These are phyloP conservation scores for Camellia lanceoleosa DNA, from an alignment of 148 eudicot species.

Conservation along the genomic window DNA sequence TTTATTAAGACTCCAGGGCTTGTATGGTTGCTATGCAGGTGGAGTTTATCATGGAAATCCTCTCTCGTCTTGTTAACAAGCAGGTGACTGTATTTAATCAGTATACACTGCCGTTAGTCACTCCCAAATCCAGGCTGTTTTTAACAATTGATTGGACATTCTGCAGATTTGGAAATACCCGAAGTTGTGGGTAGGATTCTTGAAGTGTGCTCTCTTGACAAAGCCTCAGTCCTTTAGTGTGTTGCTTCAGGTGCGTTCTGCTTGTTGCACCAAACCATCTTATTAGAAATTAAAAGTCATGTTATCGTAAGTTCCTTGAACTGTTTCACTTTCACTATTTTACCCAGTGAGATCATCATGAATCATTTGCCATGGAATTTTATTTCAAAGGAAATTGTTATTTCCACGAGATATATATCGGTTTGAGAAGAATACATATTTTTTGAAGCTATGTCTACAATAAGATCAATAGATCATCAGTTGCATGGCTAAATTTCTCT, in stretches of 20 bases:
- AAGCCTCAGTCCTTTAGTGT: conserved; percentile 87
- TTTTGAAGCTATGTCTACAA: too few species aligned
- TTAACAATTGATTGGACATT: conserved; percentile 12
- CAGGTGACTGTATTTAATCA: conserved; percentile 53
- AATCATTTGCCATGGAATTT: not conserved
- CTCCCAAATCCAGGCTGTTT: not conserved
- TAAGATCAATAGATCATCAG: too few species aligned
- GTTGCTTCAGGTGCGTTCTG: conserved; percentile 78
- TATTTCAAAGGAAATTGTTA: too few species aligned
- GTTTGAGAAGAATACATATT: too few species aligned
- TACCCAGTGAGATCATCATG: not conserved
- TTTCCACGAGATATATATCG: too few species aligned
- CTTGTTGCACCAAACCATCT: not conserved
- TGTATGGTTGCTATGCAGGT: conserved; percentile 49
- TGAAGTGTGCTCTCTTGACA: conserved; percentile 84
- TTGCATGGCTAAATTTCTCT: too few species aligned
- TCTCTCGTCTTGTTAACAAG: conserved; percentile 93
- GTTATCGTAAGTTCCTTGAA: not conserved
- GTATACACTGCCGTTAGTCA: not conserved
- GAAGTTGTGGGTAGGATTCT: conserved; percentile 96
- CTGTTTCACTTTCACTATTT: not conserved
- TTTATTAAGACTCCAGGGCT: not conserved
- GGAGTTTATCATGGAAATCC: conserved; percentile 90
- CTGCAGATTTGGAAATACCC: conserved; percentile 95
- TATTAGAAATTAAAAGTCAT: not conserved